Base-by-base conservation (phyloP, 495 filamentous ascomycete genomes). In the Hypomontagnella monticulosa region DNA sequence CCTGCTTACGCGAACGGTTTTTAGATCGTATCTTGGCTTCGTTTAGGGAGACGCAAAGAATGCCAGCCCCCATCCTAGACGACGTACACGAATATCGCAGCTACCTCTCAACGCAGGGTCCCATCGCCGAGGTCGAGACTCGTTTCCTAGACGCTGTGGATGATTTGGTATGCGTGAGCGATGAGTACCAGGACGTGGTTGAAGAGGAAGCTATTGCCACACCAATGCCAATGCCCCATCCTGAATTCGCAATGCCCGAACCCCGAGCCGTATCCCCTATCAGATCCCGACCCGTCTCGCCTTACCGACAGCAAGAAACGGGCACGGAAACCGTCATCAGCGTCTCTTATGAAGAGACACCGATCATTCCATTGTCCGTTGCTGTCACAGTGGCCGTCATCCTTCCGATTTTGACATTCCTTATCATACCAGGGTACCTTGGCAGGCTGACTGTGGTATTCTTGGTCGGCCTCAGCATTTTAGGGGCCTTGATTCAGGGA, bases 21-120 rank as follows among this genome's bases (percentile, higher is more conserved):
- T 1, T 57, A 93, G 90, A 92, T 61, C 86, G 87, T 53, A 85
- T 90, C 8, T 81, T 96, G 43, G 79, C 85, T 18, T 87, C 89
- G 11, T 94, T 85, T 71, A 84, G 81, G 71, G 79, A 88, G 20
- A 80, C 82, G 4, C 79, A 86, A 48, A 78, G 75, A 20, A 79
- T 92, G 15, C 75, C 83, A 0, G 71, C 78, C 8, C 88, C 91
- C 5, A 78, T 78, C 0, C 64, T 80, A 4, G 76, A 82, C 5
- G 87, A 92, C 46, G 77, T 93, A 53, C 73, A 81, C 7, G 78
- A 80, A 38, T 96, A 94, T 73, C 85, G 84, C 27, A 71, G 71
- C 19, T 96, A 89, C 80, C 87, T 94, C 66, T 78, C 80, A 27
- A 78, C 77, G 6, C 77, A 87, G 36, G 76, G 75, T 15, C 89